Evolutionary conservation across 176 grass and related monocot species (phyloP), one percentile per base, ranked within the genome.

Genomic region (Dactylis glomerata): DNA sequence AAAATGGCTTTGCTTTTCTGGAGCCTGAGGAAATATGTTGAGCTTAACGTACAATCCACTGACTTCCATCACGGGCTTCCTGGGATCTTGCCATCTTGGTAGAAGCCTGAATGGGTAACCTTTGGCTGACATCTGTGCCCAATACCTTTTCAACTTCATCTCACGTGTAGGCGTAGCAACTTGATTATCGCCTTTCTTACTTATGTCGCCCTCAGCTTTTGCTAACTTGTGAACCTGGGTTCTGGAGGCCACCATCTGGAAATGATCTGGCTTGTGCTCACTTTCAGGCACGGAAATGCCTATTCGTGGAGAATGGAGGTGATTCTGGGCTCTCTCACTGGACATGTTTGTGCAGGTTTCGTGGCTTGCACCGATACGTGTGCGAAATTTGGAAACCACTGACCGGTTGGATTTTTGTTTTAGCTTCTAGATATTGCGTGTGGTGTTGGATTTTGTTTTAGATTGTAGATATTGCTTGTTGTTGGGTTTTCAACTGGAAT

Each of bases 61-160:
- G 33, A n/a, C 85, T 75, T 87, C 85, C 55, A 88, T 83, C 86
- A 88, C 81, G 67, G 54, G 33, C 12, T 73, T 49, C 66, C 55
- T 73, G 65, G 42, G 81, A 54, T 30, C 73, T 70, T 63, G 37
- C 12, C 78, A 40, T 19, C 56, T 75, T 54, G 68, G 31, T 59
- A 33, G 46, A 81, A 82, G 56, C 83, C 45, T 52, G 26, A 16
- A 3, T 64, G 46, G 23, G 46, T 52, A 14, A 10, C 64, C 32
- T 36, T 38, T 30, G 76, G 1, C 44, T 3, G 33, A 33, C 61
- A 51, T 27, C 38, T 30, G n/a, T 50, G 52, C 11, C 68, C 28
- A 15, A 20, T 54, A 16, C 85, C 7, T 88, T 77, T 70, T 55
- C 62, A 88, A 40, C 55, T 33, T 24, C 28, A 63, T 88, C 86